Percentiles rank a stretch among this genome's conserved stretches.
Evolutionary conservation across 2,329 filamentous ascomycete genomes (phyloP).

Genomic region (Diplocarpon rosae): DNA sequence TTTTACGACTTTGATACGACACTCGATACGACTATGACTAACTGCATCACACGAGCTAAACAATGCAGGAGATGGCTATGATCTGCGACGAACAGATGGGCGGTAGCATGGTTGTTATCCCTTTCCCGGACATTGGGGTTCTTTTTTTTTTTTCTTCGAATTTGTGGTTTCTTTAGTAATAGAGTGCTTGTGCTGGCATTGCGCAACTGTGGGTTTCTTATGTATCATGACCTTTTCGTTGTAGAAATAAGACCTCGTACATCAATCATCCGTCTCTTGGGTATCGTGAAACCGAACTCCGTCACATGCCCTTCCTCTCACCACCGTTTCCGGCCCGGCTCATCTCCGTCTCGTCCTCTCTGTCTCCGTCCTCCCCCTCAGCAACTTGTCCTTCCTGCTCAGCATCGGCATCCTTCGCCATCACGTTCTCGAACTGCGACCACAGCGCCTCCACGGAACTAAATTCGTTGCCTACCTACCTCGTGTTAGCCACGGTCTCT

Average conservation of each 20-base stretch:
- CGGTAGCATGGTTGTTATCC: conserved; percentile 14
- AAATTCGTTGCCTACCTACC: conserved; percentile 85
- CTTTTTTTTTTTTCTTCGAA: conserved; percentile 9
- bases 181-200: conserved; percentile 12
- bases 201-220: conserved; percentile 21
- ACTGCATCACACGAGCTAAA: conserved; percentile 20
- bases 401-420: conserved; percentile 56
- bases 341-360: conserved; percentile 15
- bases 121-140: conserved; percentile 9
- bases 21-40: conserved; percentile 24
- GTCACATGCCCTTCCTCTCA: too few species aligned
- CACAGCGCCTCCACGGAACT: conserved; percentile 93
- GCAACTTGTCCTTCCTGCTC: conserved; percentile 20
- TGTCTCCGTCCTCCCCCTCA: neutral
- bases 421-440: conserved; percentile 95
- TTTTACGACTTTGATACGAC: conserved; percentile 19
- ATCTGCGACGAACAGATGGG: conserved; percentile 13
- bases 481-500: neutral
- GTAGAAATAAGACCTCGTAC: conserved; percentile 37
- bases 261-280: conserved; percentile 12
- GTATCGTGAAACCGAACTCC: conserved; percentile 19
- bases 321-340: neutral
- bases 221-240: conserved; percentile 25
- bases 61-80: conserved; percentile 14
- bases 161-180: conserved; percentile 16